Conservation (phyloP, 768 basidiomycete species). For the Rhizopogon sp. region DNA sequence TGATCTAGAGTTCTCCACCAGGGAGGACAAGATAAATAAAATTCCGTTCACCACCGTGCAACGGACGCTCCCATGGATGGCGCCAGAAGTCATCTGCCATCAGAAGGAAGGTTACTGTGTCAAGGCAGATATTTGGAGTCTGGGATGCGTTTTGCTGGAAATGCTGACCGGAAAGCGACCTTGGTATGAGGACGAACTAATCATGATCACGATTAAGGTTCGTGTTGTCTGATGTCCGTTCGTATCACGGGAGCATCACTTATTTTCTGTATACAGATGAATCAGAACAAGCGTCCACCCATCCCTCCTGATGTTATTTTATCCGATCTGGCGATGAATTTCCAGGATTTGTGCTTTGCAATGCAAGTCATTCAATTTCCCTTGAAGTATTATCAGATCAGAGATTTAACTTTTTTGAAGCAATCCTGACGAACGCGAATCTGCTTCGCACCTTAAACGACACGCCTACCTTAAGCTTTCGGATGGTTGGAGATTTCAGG, state of each 20-base stretch:
- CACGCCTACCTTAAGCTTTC: constrained; percentile 77
- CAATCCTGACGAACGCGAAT: constrained; percentile 81
- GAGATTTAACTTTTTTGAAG: constrained; percentile 30
- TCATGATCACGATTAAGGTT: constrained; percentile 95
- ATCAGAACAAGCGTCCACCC: constrained; percentile 81
- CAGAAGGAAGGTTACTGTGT: constrained; percentile 90
- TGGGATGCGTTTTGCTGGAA: constrained; percentile 97
- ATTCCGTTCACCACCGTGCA: constrained; percentile 89
- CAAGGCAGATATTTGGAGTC: constrained; percentile 98
- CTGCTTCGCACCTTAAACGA: constrained; percentile 68
- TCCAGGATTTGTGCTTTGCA: constrained; percentile 84
- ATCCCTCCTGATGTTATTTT: constrained; percentile 82
- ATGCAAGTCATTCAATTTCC: constrained; percentile 50
- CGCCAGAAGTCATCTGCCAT: constrained; percentile 88
- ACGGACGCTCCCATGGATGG: constrained; percentile 99
- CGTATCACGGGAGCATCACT: neutral
- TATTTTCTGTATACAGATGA: constrained; percentile 49
- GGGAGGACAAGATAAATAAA: constrained; percentile 79
- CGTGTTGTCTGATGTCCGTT: constrained; percentile 9
- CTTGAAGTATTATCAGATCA: neutral
- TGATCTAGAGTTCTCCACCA: constrained; percentile 96
- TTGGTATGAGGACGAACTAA: constrained; percentile 86
- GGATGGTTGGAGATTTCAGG: constrained; percentile 70
- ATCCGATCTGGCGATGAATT: constrained; percentile 77
- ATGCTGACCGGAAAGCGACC: constrained; percentile 98